Evolutionary conservation across 495 filamentous ascomycete genomes (phyloP).

Genomic region (Hyaloscypha bicolor): DNA sequence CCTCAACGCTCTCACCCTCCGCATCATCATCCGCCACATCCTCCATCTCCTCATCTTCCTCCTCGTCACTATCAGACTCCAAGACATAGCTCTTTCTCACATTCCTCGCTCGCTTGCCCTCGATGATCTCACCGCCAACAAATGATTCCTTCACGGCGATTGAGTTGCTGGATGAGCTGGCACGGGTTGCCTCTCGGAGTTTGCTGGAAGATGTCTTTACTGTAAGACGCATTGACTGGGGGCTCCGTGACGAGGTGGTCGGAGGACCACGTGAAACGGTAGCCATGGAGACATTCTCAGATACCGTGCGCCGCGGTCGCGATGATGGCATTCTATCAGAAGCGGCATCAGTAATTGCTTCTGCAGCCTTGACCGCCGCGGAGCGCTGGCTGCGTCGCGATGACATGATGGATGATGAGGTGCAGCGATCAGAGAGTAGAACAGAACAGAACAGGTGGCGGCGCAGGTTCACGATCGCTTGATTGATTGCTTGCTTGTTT

Average conservation of each 20-base stretch:
- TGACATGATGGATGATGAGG: conserved; percentile 47
- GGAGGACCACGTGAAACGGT: conserved; percentile 57
- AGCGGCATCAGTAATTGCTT: conserved; percentile 34
- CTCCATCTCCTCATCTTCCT: conserved; percentile 48
- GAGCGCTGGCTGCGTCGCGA: conserved; percentile 49
- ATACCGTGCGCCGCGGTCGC: conserved; percentile 27
- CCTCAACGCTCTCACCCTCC: conserved; percentile 34
- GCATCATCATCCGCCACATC: conserved; percentile 47
- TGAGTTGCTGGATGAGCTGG: conserved; percentile 19
- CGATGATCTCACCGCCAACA: conserved; percentile 58
- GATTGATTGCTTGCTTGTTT: background rate
- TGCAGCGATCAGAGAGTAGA: background rate
- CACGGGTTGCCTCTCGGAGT: conserved; percentile 73
- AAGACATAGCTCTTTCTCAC: conserved; percentile 71
- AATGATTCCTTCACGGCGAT: conserved; percentile 42
- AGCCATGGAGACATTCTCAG: conserved; percentile 32
- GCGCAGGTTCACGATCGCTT: conserved; percentile 1
- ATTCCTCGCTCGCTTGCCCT: conserved; percentile 63
- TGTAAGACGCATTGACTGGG: conserved; percentile 72
- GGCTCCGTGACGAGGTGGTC: conserved; percentile 54
- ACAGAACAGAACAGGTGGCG: background rate
- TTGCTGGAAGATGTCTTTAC: conserved; percentile 85
- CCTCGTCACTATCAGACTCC: conserved; percentile 52
- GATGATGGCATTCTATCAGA: conserved; percentile 12
- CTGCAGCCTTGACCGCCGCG: conserved; percentile 43